phyloP scores from a whole-genome alignment of 2,329 filamentous ascomycete genomes.

The Neonectria coccinea region DNA sequence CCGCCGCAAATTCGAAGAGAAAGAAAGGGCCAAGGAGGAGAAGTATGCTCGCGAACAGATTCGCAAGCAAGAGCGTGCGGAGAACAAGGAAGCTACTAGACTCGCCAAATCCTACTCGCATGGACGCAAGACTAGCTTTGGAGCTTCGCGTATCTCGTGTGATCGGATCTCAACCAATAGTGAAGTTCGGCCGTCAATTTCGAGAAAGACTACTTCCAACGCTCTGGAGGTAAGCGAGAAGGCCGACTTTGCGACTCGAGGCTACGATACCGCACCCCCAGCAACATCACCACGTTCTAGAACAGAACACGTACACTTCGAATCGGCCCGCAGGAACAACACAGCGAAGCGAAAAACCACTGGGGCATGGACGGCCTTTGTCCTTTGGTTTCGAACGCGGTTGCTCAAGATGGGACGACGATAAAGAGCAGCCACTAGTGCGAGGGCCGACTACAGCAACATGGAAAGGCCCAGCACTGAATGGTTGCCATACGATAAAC shows the following conservation, averaged over 20 bases:
- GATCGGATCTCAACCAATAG: slow-evolving; percentile 49
- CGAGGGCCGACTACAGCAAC: background rate
- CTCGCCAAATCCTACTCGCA: slow-evolving; percentile 60
- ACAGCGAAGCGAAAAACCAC: slow-evolving; percentile 71
- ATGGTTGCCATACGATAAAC: background rate
- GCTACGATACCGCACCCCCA: slow-evolving; percentile 58
- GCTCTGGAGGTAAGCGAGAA: slow-evolving; percentile 54
- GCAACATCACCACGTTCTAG: slow-evolving; percentile 43
- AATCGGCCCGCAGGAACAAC: slow-evolving; percentile 56
- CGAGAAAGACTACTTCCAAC: slow-evolving; percentile 45
- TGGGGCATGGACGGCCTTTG: slow-evolving; percentile 71
- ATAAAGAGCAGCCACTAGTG: slow-evolving; percentile 42
- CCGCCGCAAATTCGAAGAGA: slow-evolving; percentile 72
- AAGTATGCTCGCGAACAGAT: slow-evolving; percentile 71
- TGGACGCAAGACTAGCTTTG: slow-evolving; percentile 55
- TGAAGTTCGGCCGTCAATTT: slow-evolving; percentile 46
- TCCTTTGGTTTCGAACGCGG: slow-evolving; percentile 72
- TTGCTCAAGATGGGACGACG: slow-evolving; percentile 56
- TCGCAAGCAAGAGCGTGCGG: slow-evolving; percentile 68
- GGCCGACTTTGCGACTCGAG: slow-evolving; percentile 57
- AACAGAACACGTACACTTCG: slow-evolving; percentile 59
- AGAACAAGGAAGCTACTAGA: slow-evolving; percentile 66
- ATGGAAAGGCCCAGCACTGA: background rate
- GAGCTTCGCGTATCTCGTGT: slow-evolving; percentile 48
- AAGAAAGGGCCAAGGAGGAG: slow-evolving; percentile 71